Percentiles rank a stretch among this genome's conserved stretches.
Evolutionary conservation across 2,329 filamentous ascomycete genomes (phyloP).

Genomic region (Botryotinia narcissicola): DNA sequence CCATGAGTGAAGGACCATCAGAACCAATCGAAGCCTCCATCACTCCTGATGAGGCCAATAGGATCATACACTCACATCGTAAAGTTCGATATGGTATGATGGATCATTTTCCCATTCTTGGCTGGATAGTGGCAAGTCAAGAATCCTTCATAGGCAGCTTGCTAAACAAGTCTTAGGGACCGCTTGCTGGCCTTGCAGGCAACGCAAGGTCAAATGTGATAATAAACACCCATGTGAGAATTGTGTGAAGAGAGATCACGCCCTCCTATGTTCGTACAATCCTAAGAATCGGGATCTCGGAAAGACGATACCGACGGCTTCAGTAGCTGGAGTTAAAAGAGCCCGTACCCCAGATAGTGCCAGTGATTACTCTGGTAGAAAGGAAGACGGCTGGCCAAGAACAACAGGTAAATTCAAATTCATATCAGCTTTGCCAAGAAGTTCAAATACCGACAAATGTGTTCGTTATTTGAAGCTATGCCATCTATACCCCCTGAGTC

Average conservation of each 20-base stretch:
- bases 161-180: conserved; percentile 32
- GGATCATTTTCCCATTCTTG: conserved; percentile 13
- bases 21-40: conserved; percentile 30
- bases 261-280: conserved; percentile 64
- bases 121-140: conserved; percentile 8
- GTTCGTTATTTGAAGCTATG: not conserved
- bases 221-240: conserved; percentile 68
- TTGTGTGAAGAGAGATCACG: conserved; percentile 64
- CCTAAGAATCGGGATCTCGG: conserved; percentile 49
- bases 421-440: not conserved
- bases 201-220: conserved; percentile 68
- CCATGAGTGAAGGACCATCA: conserved; percentile 29
- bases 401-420: conserved; percentile 33
- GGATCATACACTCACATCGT: conserved; percentile 67
- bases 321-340: conserved; percentile 32
- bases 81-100: conserved; percentile 65
- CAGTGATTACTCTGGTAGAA: conserved; percentile 33
- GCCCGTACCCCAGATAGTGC: conserved; percentile 34
- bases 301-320: conserved; percentile 21
- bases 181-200: conserved; percentile 62
- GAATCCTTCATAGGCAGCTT: conserved; percentile 1
- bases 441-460: not conserved
- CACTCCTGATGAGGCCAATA: conserved; percentile 59
- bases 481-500: not conserved
- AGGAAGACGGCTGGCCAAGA: conserved; percentile 37